Evolutionary conservation across 2,329 filamentous ascomycete species (phyloP), one percentile per base, ranked within the genome.

Genomic region (Colletotrichum paranaense): DNA sequence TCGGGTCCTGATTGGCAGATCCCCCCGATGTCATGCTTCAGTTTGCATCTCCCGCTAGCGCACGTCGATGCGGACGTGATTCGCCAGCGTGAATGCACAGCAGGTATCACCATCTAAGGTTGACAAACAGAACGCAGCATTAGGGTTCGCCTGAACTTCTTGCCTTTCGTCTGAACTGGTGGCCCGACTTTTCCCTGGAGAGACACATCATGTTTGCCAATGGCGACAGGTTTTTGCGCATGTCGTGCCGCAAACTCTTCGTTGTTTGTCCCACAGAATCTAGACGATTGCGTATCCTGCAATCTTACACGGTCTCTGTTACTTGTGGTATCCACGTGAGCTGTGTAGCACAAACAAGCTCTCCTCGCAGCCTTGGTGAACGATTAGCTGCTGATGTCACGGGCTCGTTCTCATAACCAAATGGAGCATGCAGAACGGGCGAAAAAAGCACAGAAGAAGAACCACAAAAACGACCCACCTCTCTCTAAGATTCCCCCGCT

Each of bases 1-100:
- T 32, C 55, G 62, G 8, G 32, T 64, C 3, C 9, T 66, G 62
- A 57, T 26, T 66, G 49, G 52, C 38, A 26, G 32, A 38, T 14
- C n/a, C 22, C 30, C 28, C 62, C 52, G 49, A 57, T 66, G 52
- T 22, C 49, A 26, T 38, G 62, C 62, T 57, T 57, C 22, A 38
- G 24, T 16, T 32, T 55, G 62, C 62, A 64, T 64, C 49, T 66
- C 7, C 35, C 42, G 52, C 62, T 66, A 57, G 49, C 55, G 52
- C 62, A 57, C 32, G 24, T n/a, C 16, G 62, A 42, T 16, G 16
- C 35, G 26, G 52, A 38, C 26, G 22, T 56, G 22, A 57, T 57
- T 66, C 49, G 62, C 26, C n/a, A 2, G 24, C 9, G 52, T 4
- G 16, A 24, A 11, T 49, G 42, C 42, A 49, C 19, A 49, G 42